Evolutionary conservation across 768 basidiomycete species (phyloP).

Genomic region (Panaeolus cyanescens): DNA sequence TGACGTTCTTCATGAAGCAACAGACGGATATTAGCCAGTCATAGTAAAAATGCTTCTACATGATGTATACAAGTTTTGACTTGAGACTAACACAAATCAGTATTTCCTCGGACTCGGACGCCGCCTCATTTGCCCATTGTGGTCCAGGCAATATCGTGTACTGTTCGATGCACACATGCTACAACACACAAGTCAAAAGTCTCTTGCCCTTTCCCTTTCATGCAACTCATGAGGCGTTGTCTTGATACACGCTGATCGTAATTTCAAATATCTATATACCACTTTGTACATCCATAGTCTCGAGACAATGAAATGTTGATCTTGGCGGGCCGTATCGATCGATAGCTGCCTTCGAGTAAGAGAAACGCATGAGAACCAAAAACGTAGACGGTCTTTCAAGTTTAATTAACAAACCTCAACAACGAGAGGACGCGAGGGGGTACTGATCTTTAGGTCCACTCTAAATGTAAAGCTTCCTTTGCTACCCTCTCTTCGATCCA

Average conservation of each 20-base stretch:
- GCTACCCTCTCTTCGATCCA: background rate
- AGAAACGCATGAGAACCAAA: background rate
- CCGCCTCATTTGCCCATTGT: background rate
- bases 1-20: no score
- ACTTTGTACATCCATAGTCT: background rate
- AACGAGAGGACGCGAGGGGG: background rate
- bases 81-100: no score
- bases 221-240: background rate
- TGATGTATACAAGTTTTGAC: no score
- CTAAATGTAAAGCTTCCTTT: background rate
- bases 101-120: slow-evolving; percentile 1
- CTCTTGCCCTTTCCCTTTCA: background rate
- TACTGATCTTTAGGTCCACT: background rate
- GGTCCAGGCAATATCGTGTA: background rate
- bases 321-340: background rate
- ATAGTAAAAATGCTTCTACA: no score
- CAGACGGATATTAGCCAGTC: no score
- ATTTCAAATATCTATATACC: background rate
- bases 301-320: slow-evolving; percentile 3
- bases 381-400: background rate
- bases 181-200: background rate
- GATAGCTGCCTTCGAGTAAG: background rate
- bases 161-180: background rate
- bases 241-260: background rate
- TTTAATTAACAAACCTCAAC: slow-evolving; percentile 1